Conservation (phyloP, 305 asterid genomes). For the Fraxinus nigra region DNA sequence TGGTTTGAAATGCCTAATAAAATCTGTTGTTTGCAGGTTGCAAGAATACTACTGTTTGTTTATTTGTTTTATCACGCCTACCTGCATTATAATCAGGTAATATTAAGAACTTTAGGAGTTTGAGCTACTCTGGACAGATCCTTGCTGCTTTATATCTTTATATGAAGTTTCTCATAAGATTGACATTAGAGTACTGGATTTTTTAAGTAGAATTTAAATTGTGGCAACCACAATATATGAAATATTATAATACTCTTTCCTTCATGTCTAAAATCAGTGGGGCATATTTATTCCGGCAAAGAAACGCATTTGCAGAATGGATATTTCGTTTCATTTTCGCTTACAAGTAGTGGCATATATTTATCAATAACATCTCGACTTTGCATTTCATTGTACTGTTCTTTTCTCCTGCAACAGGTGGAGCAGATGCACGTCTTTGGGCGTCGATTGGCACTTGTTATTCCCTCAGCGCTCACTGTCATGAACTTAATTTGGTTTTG, state of each 20-base stretch:
- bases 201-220: not conserved
- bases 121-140: not conserved
- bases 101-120: not conserved
- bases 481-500: slow-evolving; percentile 83
- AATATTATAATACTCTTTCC: not conserved
- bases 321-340: not conserved
- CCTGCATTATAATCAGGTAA: slow-evolving; percentile 59
- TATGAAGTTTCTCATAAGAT: not conserved
- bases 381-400: not conserved
- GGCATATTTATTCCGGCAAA: not conserved
- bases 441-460: slow-evolving; percentile 35
- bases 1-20: not conserved
- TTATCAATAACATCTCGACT: not conserved
- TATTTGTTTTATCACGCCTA: slow-evolving; percentile 60
- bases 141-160: not conserved
- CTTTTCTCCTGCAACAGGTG: slow-evolving; percentile 45
- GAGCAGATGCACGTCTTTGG: slow-evolving; percentile 47
- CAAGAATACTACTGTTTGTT: slow-evolving; percentile 64
- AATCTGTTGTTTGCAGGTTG: slow-evolving; percentile 50
- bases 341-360: not conserved
- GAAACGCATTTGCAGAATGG: not conserved
- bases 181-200: not conserved
- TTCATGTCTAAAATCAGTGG: not conserved
- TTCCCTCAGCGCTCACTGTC: slow-evolving; percentile 45
- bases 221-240: not conserved